These are phyloP conservation scores for Kodamaea plutei DNA, from an alignment of 1,139 yeast genomes.

Conservation along the genomic window DNA sequence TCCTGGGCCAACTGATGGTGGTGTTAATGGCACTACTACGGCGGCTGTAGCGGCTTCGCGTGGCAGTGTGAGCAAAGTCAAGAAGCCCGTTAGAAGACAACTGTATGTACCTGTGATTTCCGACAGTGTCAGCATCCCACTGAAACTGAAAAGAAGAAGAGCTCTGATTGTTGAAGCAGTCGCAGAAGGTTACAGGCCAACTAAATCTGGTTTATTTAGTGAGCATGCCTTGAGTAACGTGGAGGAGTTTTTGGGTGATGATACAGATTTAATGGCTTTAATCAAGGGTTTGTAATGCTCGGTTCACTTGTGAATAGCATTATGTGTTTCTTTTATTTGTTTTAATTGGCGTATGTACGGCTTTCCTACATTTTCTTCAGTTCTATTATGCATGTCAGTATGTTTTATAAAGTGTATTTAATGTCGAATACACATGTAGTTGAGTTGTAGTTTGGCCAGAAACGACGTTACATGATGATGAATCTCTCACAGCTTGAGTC, in stretches of 20 bases:
- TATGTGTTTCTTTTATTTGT: neutral
- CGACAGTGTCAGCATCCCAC: slow-evolving; percentile 11
- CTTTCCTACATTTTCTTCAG: neutral
- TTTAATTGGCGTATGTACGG: neutral
- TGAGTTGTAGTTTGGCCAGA: too few relatives aligned
- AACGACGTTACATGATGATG: too few relatives aligned
- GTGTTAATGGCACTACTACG: slow-evolving; percentile 2
- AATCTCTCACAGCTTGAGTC: too few relatives aligned
- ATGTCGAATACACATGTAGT: too few relatives aligned
- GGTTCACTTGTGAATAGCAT: too few relatives aligned
- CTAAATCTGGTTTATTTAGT: slow-evolving; percentile 70
- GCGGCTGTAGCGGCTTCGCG: slow-evolving; percentile 8
- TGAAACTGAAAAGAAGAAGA: slow-evolving; percentile 42
- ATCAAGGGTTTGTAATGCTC: slow-evolving; percentile 33
- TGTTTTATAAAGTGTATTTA: neutral
- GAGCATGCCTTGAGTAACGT: slow-evolving; percentile 69
- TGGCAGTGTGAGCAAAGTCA: slow-evolving; percentile 8
- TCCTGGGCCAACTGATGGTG: slow-evolving; percentile 1
- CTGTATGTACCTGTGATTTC: slow-evolving; percentile 8
- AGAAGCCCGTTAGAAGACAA: slow-evolving; percentile 9
- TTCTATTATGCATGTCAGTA: neutral
- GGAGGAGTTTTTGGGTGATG: slow-evolving; percentile 55
- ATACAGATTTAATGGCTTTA: slow-evolving; percentile 43
- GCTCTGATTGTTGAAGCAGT: slow-evolving; percentile 70
- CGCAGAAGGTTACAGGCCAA: slow-evolving; percentile 68